Base-by-base conservation (phyloP, 2,329 filamentous ascomycete genomes). In the Aspergillus felis region DNA sequence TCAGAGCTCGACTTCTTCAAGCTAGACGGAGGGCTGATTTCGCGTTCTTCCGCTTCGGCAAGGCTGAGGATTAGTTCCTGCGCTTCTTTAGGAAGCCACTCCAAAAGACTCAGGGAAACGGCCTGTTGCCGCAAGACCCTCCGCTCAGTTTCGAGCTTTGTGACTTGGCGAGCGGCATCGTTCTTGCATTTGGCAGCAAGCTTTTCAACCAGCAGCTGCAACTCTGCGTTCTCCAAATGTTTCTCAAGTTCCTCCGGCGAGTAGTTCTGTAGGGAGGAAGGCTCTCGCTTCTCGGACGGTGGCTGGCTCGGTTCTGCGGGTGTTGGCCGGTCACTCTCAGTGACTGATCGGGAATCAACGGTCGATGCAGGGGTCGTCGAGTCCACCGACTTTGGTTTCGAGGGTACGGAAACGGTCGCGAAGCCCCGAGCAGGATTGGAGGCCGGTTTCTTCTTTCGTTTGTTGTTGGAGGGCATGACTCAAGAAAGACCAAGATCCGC, bases 371-470 rank as follows among this genome's bases (percentile, higher is more conserved):
- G 66, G 5, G 68, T 59, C 48, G 71, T 70, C 47, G 67, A 61
- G 46, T 76, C 74, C 41, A 76, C 70, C 57, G 74, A 61, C 69
- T 93, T 91, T 49, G 84, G 80, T 71, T 92, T 96, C 25, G 91
- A 95, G 47, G 92, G 91, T 58, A 96, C 84, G 1, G 93, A 97
- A 12, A 91, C 95, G 4, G 94, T 99, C 63, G 93, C 91, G 77
- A 97, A 96, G 20, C 92, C 94, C 74, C 94, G 84, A 42, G 92
- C 91, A 58, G 92, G 91, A 75, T 97, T 97, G 32, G 88, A 85
- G 27, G 85, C 84, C 55, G 89, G 83, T 83, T 97, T 97, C 81
- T 91, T 95, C 79, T 97, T 96, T 79, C 96, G 96, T 76, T 91
- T 89, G 61, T 90, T 89, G 61, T 80, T 79, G 14, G 77, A 71